These are phyloP conservation scores for Aspergillus ustus DNA, from an alignment of 2,329 filamentous ascomycete species.

Conservation along the genomic window DNA sequence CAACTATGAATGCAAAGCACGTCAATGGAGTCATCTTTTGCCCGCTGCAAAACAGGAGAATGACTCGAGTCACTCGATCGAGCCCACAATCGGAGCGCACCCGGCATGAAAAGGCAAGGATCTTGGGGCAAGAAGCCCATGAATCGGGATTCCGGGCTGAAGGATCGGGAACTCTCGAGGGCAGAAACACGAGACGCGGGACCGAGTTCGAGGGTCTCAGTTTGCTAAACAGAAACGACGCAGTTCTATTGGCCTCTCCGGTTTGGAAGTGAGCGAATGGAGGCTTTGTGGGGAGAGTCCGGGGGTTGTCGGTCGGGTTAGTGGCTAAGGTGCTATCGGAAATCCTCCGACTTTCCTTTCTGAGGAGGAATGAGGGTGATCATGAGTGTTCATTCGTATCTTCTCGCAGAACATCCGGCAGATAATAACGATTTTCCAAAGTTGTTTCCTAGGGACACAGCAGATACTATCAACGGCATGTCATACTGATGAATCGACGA, in stretches of 20 bases:
- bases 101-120: not conserved
- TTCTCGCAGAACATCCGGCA: too few species aligned
- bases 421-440: too few species aligned
- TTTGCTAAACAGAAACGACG: not conserved
- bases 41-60: not conserved
- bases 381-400: not conserved
- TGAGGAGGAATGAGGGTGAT: not conserved
- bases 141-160: conserved; percentile 11
- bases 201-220: not conserved
- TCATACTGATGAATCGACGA: not conserved
- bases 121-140: conserved; percentile 4
- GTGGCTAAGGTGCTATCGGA: not conserved
- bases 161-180: not conserved
- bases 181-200: not conserved
- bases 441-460: too few species aligned
- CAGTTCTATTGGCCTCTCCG: not conserved
- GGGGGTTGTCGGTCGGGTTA: not conserved
- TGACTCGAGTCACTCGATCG: conserved; percentile 7
- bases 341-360: conserved; percentile 9
- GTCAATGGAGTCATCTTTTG: not conserved
- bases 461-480: too few species aligned
- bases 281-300: conserved; percentile 1
- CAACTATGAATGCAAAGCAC: conserved; percentile 3
- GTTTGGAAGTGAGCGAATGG: not conserved
- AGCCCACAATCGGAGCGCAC: conserved; percentile 2